Evolutionary conservation across 371 early-diverging fungal genomes (phyloP).

Genomic region (Dinochytrium kinnereticum): DNA sequence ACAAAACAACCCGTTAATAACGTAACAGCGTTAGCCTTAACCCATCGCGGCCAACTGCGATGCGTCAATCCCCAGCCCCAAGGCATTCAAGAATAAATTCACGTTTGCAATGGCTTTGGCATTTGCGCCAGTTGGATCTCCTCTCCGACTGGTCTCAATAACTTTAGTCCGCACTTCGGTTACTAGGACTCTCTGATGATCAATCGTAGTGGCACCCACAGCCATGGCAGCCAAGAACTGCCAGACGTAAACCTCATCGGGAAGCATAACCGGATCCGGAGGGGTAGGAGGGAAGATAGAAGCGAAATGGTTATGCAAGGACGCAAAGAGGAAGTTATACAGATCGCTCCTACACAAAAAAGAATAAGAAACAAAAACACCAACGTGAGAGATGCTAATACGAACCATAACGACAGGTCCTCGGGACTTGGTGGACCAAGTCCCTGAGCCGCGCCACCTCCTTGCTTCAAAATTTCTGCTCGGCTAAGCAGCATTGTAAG

Average conservation of each 20-base stretch:
- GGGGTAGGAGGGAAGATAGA: slow-evolving; percentile 71
- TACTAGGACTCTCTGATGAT: slow-evolving; percentile 91
- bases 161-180: slow-evolving; percentile 87
- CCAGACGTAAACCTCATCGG: slow-evolving; percentile 95
- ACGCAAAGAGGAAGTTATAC: slow-evolving; percentile 76
- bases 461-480: slow-evolving; percentile 86
- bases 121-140: slow-evolving; percentile 51
- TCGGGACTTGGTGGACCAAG: slow-evolving; percentile 63
- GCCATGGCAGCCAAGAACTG: slow-evolving; percentile 96
- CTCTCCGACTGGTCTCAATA: slow-evolving; percentile 75
- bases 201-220: slow-evolving; percentile 83
- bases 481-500: slow-evolving; percentile 89
- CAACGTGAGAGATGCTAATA: background rate
- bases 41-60: slow-evolving; percentile 70
- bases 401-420: slow-evolving; percentile 72
- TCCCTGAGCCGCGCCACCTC: slow-evolving; percentile 59
- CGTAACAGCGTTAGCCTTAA: background rate
- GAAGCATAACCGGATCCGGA: background rate
- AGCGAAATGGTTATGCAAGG: slow-evolving; percentile 77
- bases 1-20: background rate
- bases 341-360: slow-evolving; percentile 53
- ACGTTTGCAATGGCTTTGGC: slow-evolving; percentile 76
- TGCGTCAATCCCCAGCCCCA: slow-evolving; percentile 86
- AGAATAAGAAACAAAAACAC: background rate
- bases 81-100: slow-evolving; percentile 92